Base-by-base conservation (phyloP, 1,139 yeast genomes). In the Pichia sp. region DNA sequence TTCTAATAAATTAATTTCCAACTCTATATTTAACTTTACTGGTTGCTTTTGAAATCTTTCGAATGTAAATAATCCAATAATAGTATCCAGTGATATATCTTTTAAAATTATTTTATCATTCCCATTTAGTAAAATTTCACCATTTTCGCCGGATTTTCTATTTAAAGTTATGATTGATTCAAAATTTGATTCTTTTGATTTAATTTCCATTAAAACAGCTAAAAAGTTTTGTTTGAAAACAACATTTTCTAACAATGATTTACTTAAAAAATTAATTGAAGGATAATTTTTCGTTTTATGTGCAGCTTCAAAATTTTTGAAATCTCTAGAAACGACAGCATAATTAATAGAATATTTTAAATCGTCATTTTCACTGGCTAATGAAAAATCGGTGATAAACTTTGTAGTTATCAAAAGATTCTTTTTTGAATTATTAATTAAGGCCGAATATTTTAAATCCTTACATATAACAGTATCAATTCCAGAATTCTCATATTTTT, bases 51-150 rank as follows among this genome's bases (percentile, higher is more conserved):
- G 82, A 31, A 82, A 64, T 50, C 97, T 70, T 61, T 92, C 98
- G 64, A 89, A 86, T 1, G 90, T 83, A 66, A 87, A 90, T 8
- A 92, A 94, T 3, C 98, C 98, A 54, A 92, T 85, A 35, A 89
- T 72, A 0, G 96, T 83, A 16, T 41, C 40, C 3, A 51, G n/a
- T 9, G 45, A 34, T 9, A 49, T 12, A 38, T 48, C 41, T 7
- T 35, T 4, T 20, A 51, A 37, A 3, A 11, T 11, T 2, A 49
- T 11, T 11, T 28, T 25, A 22, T 47, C 49, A 28, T 11, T 27
- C 2, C 6, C 35, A 20, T 6, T 11, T 2, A 12, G 6, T 16
- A 32, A 48, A 42, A 8, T 53, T 54, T 10, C 49, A 45, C 9
- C 34, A 26, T 28, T 53, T 49, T 34, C 49, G 50, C 38, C 48